Conservation (phyloP, 257 asterid genomes). For the Solanum habrochaites region DNA sequence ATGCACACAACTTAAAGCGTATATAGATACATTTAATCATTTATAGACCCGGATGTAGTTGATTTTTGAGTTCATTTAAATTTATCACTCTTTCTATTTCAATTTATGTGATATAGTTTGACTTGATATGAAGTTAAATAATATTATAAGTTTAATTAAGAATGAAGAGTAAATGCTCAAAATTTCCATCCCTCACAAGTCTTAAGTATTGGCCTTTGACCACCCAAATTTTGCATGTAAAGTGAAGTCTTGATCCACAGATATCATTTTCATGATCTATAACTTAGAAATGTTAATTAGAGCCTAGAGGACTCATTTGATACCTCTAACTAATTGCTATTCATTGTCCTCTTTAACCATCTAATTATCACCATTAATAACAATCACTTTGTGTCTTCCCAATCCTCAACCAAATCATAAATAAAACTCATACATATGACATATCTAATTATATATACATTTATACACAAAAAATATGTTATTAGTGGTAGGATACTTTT, state of each 20-base stretch:
- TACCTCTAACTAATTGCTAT: neutral
- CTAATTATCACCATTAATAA: neutral
- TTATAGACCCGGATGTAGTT: neutral
- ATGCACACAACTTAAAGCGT: neutral
- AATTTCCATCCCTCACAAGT: neutral
- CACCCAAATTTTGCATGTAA: too few species aligned
- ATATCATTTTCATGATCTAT: neutral
- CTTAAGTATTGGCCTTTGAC: too few species aligned
- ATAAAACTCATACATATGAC: neutral
- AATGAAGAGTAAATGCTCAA: neutral
- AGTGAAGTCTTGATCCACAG: neutral
- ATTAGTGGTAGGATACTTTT: neutral
- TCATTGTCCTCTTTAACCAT: neutral
- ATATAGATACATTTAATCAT: neutral
- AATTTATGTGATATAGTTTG: neutral
- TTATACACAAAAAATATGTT: neutral
- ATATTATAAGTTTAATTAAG: neutral
- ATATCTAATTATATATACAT: neutral
- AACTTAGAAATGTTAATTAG: neutral
- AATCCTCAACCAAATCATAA: neutral
- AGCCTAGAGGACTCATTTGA: neutral
- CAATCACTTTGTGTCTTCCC: neutral
- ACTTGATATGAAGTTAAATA: neutral
- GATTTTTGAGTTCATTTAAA: neutral
- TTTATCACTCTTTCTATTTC: neutral